Evolutionary conservation across 108 stramenopile species (phyloP), one percentile per base, ranked within the genome.

Genomic region (Nannochloropsis salina): DNA sequence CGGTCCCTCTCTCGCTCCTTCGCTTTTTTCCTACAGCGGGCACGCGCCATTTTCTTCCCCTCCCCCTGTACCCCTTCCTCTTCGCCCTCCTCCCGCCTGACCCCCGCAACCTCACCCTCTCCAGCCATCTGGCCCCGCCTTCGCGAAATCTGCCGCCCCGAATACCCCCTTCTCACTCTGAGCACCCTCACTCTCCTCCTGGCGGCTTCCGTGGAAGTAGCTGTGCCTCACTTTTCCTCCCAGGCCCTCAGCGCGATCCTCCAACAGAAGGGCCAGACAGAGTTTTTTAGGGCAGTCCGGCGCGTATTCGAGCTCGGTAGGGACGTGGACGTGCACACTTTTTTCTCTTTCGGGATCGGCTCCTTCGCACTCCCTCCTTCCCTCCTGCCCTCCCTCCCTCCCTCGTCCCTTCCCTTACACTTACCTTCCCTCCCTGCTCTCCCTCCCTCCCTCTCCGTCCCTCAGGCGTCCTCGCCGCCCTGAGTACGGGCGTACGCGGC

Each of bases 401-500:
- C 47, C 47, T 51, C 47, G 10, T 12, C 12, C 47, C 47, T 12
- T 51, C 47, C 47, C n/a, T n/a, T n/a, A n/a, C n/a, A n/a, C n/a
- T n/a, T n/a, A n/a, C n/a, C n/a, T n/a, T n/a, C n/a, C 47, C 47
- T 12, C 47, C 47, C 12, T 12, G 10, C 47, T 51, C 47, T 12
- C 47, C 47, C 9, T n/a, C n/a, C n/a, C n/a, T n/a, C n/a, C n/a
- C n/a, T n/a, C n/a, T n/a, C n/a, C n/a, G n/a, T n/a, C n/a, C n/a
- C n/a, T n/a, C n/a, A n/a, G 47, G 47, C 10, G 47, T 51, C 47
- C 47, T 51, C 47, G 47, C 47, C 10, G 94, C 92, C 12, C 84
- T 93, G 31, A 93, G 93, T 86, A 91, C 92, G 21, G 94, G 93
- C 6, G 41, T 93, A 20, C 87, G 93, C 12, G 93, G 92, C 20